These are phyloP conservation scores for Cucumis hystrix DNA, from an alignment of 306 rosid species.

Conservation along the genomic window DNA sequence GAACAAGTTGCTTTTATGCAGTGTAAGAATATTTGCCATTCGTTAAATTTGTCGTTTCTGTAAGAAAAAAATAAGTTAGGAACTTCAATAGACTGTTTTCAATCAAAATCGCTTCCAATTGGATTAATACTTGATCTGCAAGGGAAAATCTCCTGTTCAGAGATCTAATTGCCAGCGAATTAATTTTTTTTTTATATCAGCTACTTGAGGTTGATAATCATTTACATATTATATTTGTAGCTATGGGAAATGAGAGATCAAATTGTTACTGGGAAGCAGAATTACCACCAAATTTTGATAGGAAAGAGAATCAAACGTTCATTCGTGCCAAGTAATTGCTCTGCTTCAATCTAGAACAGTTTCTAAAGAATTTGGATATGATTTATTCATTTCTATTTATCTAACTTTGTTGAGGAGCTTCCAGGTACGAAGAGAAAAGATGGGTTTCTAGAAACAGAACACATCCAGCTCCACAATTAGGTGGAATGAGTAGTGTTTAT, in stretches of 20 bases:
- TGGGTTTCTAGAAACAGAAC: conserved; percentile 38
- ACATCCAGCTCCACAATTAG: conserved; percentile 17
- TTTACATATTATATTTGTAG: conserved; percentile 17
- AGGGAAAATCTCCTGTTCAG: background rate
- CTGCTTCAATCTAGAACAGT: conserved; percentile 12
- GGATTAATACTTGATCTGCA: background rate
- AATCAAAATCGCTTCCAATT: background rate
- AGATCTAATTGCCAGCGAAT: background rate
- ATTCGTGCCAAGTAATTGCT: conserved; percentile 55
- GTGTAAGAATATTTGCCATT: conserved; percentile 36
- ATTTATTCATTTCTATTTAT: background rate
- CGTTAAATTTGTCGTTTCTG: background rate
- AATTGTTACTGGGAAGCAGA: conserved; percentile 75
- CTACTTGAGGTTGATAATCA: background rate
- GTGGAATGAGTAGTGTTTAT: conserved; percentile 16
- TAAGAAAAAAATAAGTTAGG: background rate
- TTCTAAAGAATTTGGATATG: conserved; percentile 10
- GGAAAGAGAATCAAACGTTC: conserved; percentile 33
- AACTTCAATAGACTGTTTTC: background rate
- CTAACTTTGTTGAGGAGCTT: conserved; percentile 18
- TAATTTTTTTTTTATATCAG: background rate
- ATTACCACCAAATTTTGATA: conserved; percentile 40
- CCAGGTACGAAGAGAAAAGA: conserved; percentile 59
- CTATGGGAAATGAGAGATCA: conserved; percentile 57
- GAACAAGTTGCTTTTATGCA: conserved; percentile 85